A percentile compares a stretch with the other conserved stretches of the same genome.
Conservation (phyloP, 108 stramenopile genomes). For the Aurantiochytrium sp. region DNA sequence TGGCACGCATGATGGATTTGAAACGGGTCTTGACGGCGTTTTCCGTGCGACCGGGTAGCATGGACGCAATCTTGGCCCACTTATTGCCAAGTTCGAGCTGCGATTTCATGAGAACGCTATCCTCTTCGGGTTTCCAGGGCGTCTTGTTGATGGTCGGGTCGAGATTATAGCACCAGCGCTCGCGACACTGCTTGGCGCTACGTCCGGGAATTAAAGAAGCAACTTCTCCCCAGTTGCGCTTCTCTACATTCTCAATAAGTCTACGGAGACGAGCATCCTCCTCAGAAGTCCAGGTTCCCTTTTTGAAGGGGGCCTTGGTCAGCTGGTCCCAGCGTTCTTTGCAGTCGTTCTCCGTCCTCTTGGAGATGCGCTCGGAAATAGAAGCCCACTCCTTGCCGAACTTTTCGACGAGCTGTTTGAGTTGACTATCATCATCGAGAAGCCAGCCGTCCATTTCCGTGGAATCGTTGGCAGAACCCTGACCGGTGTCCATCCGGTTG, state of each 20-base stretch:
- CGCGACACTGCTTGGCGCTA: slow-evolving; percentile 96
- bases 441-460: not conserved
- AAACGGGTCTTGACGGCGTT: slow-evolving; percentile 60
- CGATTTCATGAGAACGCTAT: slow-evolving; percentile 38
- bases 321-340: not conserved
- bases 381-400: not conserved
- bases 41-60: slow-evolving; percentile 59
- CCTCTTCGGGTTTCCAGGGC: slow-evolving; percentile 80
- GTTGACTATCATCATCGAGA: not conserved
- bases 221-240: slow-evolving; percentile 70
- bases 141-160: slow-evolving; percentile 81
- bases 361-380: not conserved
- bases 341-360: not conserved
- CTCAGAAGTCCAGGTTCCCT: slow-evolving; percentile 33
- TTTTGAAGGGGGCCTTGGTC: not conserved
- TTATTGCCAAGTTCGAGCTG: not conserved
- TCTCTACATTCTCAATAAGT: not conserved
- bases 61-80: slow-evolving; percentile 57
- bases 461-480: not conserved
- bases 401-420: not conserved
- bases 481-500: too few relatives aligned
- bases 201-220: slow-evolving; percentile 78
- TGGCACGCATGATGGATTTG: slow-evolving; percentile 31
- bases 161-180: slow-evolving; percentile 82
- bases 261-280: not conserved